Percentiles rank a stretch among this genome's conserved stretches.
phyloP scores from a whole-genome alignment of 306 rosid genomes.

The Rosa rugosa region DNA sequence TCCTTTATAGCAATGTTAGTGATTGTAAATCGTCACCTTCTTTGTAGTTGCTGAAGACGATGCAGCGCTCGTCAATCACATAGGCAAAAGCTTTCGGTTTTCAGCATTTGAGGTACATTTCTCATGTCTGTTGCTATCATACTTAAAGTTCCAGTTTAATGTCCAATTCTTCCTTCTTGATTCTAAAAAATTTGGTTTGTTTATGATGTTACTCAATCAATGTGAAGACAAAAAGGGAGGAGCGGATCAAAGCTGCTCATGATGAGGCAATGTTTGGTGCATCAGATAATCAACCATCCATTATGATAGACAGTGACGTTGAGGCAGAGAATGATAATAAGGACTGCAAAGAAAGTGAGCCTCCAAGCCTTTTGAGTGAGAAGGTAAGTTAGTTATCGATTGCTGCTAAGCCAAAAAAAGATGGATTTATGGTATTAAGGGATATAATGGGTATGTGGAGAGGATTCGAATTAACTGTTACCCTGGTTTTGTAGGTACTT shows the following conservation, averaged over 20 bases:
- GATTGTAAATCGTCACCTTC: slow-evolving; percentile 7
- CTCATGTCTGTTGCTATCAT: not conserved
- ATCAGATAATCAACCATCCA: slow-evolving; percentile 39
- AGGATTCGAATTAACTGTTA: not conserved
- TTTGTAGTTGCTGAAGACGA: slow-evolving; percentile 88
- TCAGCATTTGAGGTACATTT: slow-evolving; percentile 68
- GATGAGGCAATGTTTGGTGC: slow-evolving; percentile 93
- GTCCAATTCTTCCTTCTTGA: not conserved
- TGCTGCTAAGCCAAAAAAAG: not conserved
- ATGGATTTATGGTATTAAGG: not conserved
- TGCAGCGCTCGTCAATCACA: slow-evolving; percentile 64
- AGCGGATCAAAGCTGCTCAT: slow-evolving; percentile 80
- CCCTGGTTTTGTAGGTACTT: slow-evolving; percentile 56
- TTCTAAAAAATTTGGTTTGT: not conserved
- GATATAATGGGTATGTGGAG: not conserved
- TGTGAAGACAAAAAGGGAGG: slow-evolving; percentile 70
- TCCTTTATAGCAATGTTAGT: slow-evolving; percentile 24
- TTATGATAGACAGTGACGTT: slow-evolving; percentile 45
- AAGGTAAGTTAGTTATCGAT: slow-evolving; percentile 43
- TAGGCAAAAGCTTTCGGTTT: slow-evolving; percentile 89
- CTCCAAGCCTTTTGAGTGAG: slow-evolving; percentile 70
- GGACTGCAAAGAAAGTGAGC: slow-evolving; percentile 40
- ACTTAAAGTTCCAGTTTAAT: slow-evolving; percentile 18
- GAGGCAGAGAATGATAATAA: slow-evolving; percentile 46
- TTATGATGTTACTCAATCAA: slow-evolving; percentile 7